phyloP scores from a whole-genome alignment of 202 grass and related monocot species.

The Setaria viridis region DNA sequence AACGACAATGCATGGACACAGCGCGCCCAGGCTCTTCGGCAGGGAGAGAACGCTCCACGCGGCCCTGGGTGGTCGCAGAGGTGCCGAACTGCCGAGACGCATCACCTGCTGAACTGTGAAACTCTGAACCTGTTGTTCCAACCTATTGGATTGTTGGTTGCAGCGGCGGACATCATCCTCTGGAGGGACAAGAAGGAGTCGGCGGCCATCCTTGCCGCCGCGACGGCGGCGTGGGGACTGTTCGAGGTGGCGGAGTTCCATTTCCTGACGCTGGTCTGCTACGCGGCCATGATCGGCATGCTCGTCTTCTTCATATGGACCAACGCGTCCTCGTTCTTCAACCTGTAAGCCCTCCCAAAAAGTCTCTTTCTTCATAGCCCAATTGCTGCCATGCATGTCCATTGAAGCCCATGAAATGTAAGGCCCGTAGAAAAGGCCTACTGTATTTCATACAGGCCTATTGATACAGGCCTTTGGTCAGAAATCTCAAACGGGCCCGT shows the following conservation, averaged over 20 bases:
- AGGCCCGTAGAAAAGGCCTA: neutral
- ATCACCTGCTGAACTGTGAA: neutral
- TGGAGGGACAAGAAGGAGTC: constrained; percentile 71
- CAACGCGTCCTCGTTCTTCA: constrained; percentile 56
- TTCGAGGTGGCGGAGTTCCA: constrained; percentile 89
- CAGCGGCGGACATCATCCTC: constrained; percentile 80
- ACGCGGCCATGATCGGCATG: constrained; percentile 64
- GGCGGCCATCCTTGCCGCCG: constrained; percentile 48
- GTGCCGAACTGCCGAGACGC: constrained; percentile 39
- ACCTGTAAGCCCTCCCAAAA: constrained; percentile 45
- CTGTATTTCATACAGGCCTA: neutral
- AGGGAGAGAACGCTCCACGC: constrained; percentile 55
- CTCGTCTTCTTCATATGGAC: constrained; percentile 75
- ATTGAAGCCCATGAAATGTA: neutral
- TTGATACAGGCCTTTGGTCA: neutral
- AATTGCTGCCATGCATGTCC: too few species aligned
- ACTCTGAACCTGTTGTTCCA: neutral
- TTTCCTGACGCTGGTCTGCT: constrained; percentile 71
- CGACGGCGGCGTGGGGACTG: constrained; percentile 61
- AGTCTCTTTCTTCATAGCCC: neutral
- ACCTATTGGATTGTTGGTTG: neutral
- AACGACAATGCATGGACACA: constrained; percentile 26
- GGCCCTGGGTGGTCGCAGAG: constrained; percentile 63
- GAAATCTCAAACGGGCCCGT: neutral
- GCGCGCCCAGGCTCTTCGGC: constrained; percentile 47